Evolutionary conservation across 345 rosid species (phyloP).

Genomic region (Populus alba): DNA sequence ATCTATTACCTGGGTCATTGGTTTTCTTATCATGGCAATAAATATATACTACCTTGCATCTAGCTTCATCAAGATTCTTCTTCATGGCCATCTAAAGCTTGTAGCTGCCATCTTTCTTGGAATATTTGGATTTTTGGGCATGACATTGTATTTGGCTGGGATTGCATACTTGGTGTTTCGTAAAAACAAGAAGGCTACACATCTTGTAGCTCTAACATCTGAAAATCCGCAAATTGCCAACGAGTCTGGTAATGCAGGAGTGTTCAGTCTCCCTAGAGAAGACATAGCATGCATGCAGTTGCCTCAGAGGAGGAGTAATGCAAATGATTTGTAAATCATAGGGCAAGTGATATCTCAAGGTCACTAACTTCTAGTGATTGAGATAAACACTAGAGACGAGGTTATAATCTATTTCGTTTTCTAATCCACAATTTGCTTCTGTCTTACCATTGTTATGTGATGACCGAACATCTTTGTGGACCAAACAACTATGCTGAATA

Average conservation of each 20-base stretch:
- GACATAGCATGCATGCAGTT: slow-evolving; percentile 69
- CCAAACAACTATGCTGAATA: too few relatives aligned
- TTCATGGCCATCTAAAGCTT: slow-evolving; percentile 42
- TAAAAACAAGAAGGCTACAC: slow-evolving; percentile 41
- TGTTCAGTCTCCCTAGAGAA: slow-evolving; percentile 50
- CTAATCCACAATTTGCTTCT: too few relatives aligned
- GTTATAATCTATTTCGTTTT: too few relatives aligned
- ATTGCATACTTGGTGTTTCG: slow-evolving; percentile 70
- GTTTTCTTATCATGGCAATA: slow-evolving; percentile 70
- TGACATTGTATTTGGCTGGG: slow-evolving; percentile 62
- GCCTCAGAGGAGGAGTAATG: slow-evolving; percentile 41
- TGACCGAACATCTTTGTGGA: too few relatives aligned
- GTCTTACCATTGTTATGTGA: too few relatives aligned
- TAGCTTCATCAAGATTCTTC: slow-evolving; percentile 57
- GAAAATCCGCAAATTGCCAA: slow-evolving; percentile 25
- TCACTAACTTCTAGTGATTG: too few relatives aligned
- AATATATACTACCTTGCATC: slow-evolving; percentile 62
- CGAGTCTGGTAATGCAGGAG: slow-evolving; percentile 16
- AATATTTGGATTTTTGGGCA: slow-evolving; percentile 56
- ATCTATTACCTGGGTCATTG: slow-evolving; percentile 73
- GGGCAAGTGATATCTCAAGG: too few relatives aligned
- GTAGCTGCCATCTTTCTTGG: slow-evolving; percentile 48
- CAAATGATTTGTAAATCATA: neutral
- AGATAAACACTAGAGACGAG: too few relatives aligned
- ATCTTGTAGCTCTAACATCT: slow-evolving; percentile 47